Conservation (phyloP, 2,329 filamentous ascomycete genomes). For the Talaromyces amestolkiae region DNA sequence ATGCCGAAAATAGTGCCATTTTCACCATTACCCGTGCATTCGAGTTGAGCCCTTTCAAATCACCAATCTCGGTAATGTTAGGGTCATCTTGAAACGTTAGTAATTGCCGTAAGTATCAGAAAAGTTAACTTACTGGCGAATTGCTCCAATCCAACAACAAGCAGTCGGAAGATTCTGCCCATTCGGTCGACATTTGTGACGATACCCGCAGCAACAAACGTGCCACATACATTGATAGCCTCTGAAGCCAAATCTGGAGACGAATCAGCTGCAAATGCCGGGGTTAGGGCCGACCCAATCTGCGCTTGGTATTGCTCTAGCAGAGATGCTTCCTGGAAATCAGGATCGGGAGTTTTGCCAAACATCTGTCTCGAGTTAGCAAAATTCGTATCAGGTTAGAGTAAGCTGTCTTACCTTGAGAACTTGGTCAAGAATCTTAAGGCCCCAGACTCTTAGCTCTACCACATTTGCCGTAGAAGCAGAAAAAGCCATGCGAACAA, state of each 20-base stretch:
- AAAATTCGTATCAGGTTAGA: neutral
- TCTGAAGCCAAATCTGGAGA: constrained; percentile 94
- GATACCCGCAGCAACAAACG: constrained; percentile 94
- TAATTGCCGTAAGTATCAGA: neutral
- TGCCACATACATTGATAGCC: constrained; percentile 95
- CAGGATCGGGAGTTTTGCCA: constrained; percentile 89
- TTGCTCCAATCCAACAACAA: constrained; percentile 87
- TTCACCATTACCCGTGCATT: constrained; percentile 99
- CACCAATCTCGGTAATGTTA: constrained; percentile 83
- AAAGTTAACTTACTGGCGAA: constrained; percentile 62
- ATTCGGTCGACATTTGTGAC: constrained; percentile 98
- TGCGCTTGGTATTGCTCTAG: constrained; percentile 98
- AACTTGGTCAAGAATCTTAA: constrained; percentile 91
- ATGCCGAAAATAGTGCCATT: constrained; percentile 93
- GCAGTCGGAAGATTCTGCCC: constrained; percentile 92
- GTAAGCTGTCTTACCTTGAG: constrained; percentile 58
- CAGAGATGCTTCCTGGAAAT: constrained; percentile 94
- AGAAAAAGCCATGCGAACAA: constrained; percentile 95
- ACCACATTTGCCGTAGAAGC: constrained; percentile 92
- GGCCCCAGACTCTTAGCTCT: constrained; percentile 81
- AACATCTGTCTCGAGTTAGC: constrained; percentile 61
- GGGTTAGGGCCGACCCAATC: constrained; percentile 92
- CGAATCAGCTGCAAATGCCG: constrained; percentile 92
- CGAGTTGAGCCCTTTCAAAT: constrained; percentile 85
- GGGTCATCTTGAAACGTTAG: constrained; percentile 53